Percentiles rank a stretch among this genome's conserved stretches.
Conservation (phyloP, 148 eudicot genomes). For the Vaccinium vitisidaea region DNA sequence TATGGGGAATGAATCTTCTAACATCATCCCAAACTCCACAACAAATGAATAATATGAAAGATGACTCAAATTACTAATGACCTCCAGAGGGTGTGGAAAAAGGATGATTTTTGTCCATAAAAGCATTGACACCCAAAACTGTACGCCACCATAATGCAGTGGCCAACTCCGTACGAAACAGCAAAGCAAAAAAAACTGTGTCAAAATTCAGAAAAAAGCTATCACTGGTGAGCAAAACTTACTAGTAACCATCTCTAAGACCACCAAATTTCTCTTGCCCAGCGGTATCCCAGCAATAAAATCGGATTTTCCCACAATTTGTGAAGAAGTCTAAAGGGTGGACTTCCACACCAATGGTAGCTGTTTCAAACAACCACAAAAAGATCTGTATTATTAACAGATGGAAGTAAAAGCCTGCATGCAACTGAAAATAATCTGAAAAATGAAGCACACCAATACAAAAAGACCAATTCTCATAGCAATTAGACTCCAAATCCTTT, state of each 20-base stretch:
- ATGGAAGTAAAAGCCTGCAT: neutral
- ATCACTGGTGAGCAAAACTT: neutral
- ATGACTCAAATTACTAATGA: neutral
- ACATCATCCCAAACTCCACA: neutral
- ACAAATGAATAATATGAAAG: neutral
- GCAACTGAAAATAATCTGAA: neutral
- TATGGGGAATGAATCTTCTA: no score
- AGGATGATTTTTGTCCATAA: neutral
- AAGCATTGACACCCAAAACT: neutral
- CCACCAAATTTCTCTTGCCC: constrained; percentile 46
- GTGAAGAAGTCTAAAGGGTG: constrained; percentile 38
- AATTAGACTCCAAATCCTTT: neutral
- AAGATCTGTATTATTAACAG: neutral
- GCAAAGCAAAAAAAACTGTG: neutral
- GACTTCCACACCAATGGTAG: constrained; percentile 41
- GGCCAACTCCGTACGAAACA: neutral
- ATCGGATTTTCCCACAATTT: constrained; percentile 27
- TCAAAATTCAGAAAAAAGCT: neutral
- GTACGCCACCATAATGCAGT: neutral
- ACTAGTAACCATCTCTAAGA: constrained; percentile 43
- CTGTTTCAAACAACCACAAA: constrained; percentile 12
- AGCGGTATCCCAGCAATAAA: constrained; percentile 43
- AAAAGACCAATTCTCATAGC: neutral
- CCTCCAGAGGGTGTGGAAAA: neutral
- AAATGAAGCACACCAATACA: neutral